These are phyloP conservation scores for Blastomyces percursus DNA, from an alignment of 2,329 filamentous ascomycete genomes.

Conservation along the genomic window DNA sequence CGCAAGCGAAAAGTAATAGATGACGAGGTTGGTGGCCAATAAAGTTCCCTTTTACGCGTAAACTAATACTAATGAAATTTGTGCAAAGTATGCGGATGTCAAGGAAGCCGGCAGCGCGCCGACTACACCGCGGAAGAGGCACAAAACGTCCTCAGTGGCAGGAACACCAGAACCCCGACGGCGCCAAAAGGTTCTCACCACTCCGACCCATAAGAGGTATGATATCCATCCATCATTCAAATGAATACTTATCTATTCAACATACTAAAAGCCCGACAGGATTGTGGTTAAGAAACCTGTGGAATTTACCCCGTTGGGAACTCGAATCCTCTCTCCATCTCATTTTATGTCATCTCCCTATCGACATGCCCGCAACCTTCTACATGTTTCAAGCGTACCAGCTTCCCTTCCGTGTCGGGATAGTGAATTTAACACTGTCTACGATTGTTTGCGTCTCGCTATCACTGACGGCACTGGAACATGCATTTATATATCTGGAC, in stretches of 20 bases:
- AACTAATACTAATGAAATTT: not conserved
- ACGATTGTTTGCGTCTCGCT: constrained; percentile 84
- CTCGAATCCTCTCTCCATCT: constrained; percentile 65
- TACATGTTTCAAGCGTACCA: constrained; percentile 91
- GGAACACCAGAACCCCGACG: constrained; percentile 34
- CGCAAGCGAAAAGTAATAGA: constrained; percentile 42
- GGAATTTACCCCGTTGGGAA: constrained; percentile 92
- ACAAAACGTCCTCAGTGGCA: constrained; percentile 38
- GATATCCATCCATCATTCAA: not conserved
- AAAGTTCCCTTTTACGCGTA: not conserved
- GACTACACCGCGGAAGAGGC: constrained; percentile 47
- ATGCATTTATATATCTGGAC: constrained; percentile 99
- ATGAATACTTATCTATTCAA: not conserved
- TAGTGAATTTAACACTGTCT: constrained; percentile 81
- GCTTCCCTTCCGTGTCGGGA: constrained; percentile 82
- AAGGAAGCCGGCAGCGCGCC: constrained; percentile 27
- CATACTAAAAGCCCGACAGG: constrained; percentile 20
- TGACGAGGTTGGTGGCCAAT: constrained; percentile 25
- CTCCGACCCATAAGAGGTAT: constrained; percentile 54
- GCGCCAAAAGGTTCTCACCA: constrained; percentile 40
- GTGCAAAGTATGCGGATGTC: constrained; percentile 20
- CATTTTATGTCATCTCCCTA: constrained; percentile 76
- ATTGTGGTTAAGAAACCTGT: constrained; percentile 75
- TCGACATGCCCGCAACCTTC: constrained; percentile 72
- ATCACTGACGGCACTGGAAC: constrained; percentile 88